phyloP scores from a whole-genome alignment of 345 rosid species.

The Draba incana region DNA sequence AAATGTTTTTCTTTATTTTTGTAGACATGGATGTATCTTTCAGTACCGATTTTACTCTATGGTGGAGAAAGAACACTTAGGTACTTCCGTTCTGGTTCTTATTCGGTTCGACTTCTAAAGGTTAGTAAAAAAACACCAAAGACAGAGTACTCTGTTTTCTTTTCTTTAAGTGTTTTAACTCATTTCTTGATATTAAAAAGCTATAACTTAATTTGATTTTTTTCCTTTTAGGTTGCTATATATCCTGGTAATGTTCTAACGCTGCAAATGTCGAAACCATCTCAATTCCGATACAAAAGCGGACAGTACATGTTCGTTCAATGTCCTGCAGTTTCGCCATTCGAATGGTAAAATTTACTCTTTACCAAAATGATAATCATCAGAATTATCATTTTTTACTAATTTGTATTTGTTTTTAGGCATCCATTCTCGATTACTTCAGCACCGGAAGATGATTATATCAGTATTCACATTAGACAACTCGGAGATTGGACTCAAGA shows the following conservation, averaged over 20 bases:
- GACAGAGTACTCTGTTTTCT: constrained; percentile 33
- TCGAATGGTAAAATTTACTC: constrained; percentile 66
- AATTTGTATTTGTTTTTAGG: constrained; percentile 50
- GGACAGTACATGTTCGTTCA: constrained; percentile 99
- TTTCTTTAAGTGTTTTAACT: neutral
- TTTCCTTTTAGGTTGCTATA: constrained; percentile 79
- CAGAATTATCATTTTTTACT: neutral
- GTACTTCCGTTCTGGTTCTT: constrained; percentile 82
- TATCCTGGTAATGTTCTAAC: constrained; percentile 96
- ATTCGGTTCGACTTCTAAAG: constrained; percentile 79
- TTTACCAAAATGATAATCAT: no score
- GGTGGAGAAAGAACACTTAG: constrained; percentile 94
- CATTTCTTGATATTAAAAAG: neutral
- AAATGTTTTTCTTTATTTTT: neutral
- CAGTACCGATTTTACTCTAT: constrained; percentile 79
- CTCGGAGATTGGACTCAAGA: constrained; percentile 99
- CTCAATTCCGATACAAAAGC: constrained; percentile 87
- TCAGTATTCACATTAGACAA: constrained; percentile 93
- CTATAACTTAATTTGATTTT: neutral
- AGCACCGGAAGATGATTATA: constrained; percentile 91
- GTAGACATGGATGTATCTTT: constrained; percentile 98
- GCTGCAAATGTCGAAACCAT: constrained; percentile 93
- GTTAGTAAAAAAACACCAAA: constrained; percentile 37
- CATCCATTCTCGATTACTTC: constrained; percentile 99
- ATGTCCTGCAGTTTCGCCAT: constrained; percentile 98